Evolutionary conservation across 345 rosid species (phyloP), one percentile per base, ranked within the genome.

Genomic region (Camelina neglecta): DNA sequence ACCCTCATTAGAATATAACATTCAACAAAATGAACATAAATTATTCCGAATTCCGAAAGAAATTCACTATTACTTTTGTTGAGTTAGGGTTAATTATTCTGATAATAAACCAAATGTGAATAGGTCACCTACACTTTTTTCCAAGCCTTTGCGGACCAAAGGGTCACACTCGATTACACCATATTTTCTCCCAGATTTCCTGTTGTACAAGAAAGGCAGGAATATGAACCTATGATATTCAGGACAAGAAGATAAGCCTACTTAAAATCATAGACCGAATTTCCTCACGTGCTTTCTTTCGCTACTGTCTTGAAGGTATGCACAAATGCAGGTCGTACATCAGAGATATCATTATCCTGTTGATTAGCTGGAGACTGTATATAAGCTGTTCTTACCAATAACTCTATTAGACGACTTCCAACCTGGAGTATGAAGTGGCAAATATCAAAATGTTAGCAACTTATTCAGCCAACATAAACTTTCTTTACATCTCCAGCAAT

Each of bases 111-210:
- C 26, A 66, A 60, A 72, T 16, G 24, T 12, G 61, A 59, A 51
- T 41, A 50, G 73, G 47, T 58, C 75, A 85, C 99, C 84, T 82
- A 95, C 99, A 61, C 87, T 85, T 86, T 78, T 86, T 69, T 93
- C 93, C 64, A 95, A 86, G 80, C 99, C 99, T 84, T 93, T 87
- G 61, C 84, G 83, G 64, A 95, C 89, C 73, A 89, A 81, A 20
- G 87, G 94, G 78, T 95, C 94, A 77, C 97, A 92, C 69, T 89
- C 77, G 58, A 95, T 87, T 36, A 90, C 82, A 80, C 99, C 99
- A 74, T 83, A 95, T 81, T 84, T 90, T 84, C 85, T 85, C 80
- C 88, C 75, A 36, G 35, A 48, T 73, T 77, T 81, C 87, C 99
- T 93, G 89, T 64, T 80, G 59, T 60, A 76, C 64, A 61, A 67